phyloP scores from a whole-genome alignment of 2,329 filamentous ascomycete species.

The Aspergillus chevalieri region DNA sequence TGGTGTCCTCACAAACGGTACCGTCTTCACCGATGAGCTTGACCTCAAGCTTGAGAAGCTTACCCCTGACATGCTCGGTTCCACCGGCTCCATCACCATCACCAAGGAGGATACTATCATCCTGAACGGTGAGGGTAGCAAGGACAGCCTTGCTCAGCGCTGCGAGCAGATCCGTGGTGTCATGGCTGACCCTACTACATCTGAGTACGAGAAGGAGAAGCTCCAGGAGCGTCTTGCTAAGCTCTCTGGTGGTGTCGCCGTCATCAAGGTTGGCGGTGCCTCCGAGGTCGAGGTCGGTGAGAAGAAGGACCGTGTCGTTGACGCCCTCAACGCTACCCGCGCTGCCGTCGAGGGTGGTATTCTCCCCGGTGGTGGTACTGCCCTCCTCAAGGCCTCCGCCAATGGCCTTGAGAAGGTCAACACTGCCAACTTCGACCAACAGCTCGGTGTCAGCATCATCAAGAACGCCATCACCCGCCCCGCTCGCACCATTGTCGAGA shows the following conservation, averaged over 20 bases:
- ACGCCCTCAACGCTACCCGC: slow-evolving; percentile 94
- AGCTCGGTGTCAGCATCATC: slow-evolving; percentile 94
- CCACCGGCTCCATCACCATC: slow-evolving; percentile 97
- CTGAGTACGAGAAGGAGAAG: slow-evolving; percentile 99
- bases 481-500: slow-evolving; percentile 93
- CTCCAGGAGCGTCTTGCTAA: slow-evolving; percentile 99
- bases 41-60: slow-evolving; percentile 99
- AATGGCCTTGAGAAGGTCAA: slow-evolving; percentile 81
- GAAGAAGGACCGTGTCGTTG: slow-evolving; percentile 99
- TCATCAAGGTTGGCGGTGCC: slow-evolving; percentile 97
- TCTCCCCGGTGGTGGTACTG: slow-evolving; percentile 95
- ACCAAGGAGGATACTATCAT: slow-evolving; percentile 99
- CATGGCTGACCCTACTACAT: slow-evolving; percentile 87
- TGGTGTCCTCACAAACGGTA: slow-evolving; percentile 90
- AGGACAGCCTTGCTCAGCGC: slow-evolving; percentile 87
- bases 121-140: slow-evolving; percentile 91
- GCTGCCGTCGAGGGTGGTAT: slow-evolving; percentile 99
- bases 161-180: slow-evolving; percentile 99
- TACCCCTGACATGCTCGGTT: slow-evolving; percentile 90
- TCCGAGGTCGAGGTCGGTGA: slow-evolving; percentile 98
- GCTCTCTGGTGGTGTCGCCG: slow-evolving; percentile 96
- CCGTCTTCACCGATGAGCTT: slow-evolving; percentile 96
- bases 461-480: slow-evolving; percentile 97
- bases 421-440: slow-evolving; percentile 95
- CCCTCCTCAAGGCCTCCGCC: slow-evolving; percentile 90